phyloP scores from a whole-genome alignment of 2,329 filamentous ascomycete genomes.

The Aspergillus jensenii region DNA sequence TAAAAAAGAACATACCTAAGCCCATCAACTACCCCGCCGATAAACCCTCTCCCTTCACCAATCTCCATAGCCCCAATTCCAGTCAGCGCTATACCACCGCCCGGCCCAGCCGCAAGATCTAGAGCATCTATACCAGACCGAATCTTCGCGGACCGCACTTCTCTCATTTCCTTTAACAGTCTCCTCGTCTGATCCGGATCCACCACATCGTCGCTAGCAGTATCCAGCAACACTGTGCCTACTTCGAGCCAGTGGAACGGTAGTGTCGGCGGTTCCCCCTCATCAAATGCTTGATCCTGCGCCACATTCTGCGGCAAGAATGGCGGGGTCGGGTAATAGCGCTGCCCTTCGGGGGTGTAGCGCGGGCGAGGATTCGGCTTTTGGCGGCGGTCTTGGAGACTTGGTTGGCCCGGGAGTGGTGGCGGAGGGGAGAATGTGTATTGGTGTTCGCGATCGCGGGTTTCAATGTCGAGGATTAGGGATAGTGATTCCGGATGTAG shows the following conservation, averaged over 20 bases:
- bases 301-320: constrained; percentile 76
- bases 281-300: constrained; percentile 55
- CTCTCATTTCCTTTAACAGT: constrained; percentile 75
- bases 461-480: constrained; percentile 79
- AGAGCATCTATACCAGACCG: constrained; percentile 70
- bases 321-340: constrained; percentile 60
- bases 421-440: constrained; percentile 77
- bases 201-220: constrained; percentile 79
- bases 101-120: constrained; percentile 51
- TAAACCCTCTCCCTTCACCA: constrained; percentile 79
- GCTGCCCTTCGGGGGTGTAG: constrained; percentile 40
- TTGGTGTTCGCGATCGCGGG: constrained; percentile 59
- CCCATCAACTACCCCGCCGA: constrained; percentile 82
- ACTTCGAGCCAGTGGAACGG: constrained; percentile 97
- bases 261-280: constrained; percentile 46
- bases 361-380: constrained; percentile 27
- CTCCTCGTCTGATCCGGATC: constrained; percentile 72
- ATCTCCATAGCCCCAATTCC: constrained; percentile 94
- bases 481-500: constrained; percentile 73
- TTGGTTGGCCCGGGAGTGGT: constrained; percentile 55
- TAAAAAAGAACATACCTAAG: constrained; percentile 52
- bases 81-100: constrained; percentile 69
- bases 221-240: constrained; percentile 80
- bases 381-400: constrained; percentile 25
- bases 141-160: constrained; percentile 88